These are phyloP conservation scores for Arabidopsis arenosa DNA, from an alignment of 345 rosid genomes.

Conservation along the genomic window DNA sequence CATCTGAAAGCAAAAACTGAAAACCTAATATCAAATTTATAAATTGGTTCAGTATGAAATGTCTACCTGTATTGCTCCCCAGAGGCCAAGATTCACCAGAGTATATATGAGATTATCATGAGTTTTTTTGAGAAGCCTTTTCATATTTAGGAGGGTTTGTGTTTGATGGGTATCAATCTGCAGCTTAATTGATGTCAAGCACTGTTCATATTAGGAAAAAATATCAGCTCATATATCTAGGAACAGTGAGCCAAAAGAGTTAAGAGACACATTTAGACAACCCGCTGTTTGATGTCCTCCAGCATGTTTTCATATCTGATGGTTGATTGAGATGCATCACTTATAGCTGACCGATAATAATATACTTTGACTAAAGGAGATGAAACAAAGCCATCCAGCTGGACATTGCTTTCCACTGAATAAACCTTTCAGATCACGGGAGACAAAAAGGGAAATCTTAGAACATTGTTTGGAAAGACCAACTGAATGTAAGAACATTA, in stretches of 20 bases:
- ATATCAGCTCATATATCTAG: slow-evolving; percentile 32
- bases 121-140: slow-evolving; percentile 59
- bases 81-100: slow-evolving; percentile 76
- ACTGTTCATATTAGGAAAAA: slow-evolving; percentile 59
- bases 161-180: slow-evolving; percentile 55
- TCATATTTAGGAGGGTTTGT: slow-evolving; percentile 54
- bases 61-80: slow-evolving; percentile 81
- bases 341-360: slow-evolving; percentile 56
- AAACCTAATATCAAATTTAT: slow-evolving; percentile 25
- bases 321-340: slow-evolving; percentile 46
- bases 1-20: slow-evolving; percentile 23
- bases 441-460: slow-evolving; percentile 28
- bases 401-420: slow-evolving; percentile 70
- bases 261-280: slow-evolving; percentile 41
- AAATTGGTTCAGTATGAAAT: slow-evolving; percentile 25
- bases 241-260: slow-evolving; percentile 36
- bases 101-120: slow-evolving; percentile 73
- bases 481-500: slow-evolving; percentile 19
- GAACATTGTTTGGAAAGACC: slow-evolving; percentile 20
- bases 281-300: slow-evolving; percentile 64
- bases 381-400: slow-evolving; percentile 68
- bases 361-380: slow-evolving; percentile 73
- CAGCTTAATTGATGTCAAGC: slow-evolving; percentile 57
- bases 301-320: slow-evolving; percentile 47
- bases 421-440: slow-evolving; percentile 58